Evolutionary conservation across 345 rosid genomes (phyloP), one percentile per base, ranked within the genome.

Genomic region (Carallia brachiata): DNA sequence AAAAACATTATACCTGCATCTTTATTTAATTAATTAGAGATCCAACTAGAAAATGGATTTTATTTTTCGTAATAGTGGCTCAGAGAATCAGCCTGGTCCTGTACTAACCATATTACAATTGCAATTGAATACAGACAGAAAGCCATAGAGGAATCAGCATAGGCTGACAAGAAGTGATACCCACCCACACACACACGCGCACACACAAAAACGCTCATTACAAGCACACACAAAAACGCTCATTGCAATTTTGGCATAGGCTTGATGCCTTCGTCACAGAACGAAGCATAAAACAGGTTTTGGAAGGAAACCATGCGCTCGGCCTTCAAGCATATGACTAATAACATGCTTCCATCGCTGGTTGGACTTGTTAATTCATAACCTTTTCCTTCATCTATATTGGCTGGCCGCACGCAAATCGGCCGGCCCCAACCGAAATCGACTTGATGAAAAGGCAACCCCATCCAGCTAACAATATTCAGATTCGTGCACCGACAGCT

Each of bases 401-500:
- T 2, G 72, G 72, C 28, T 12, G 19, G 16, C 68, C 72, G 52
- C 69, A 74, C 0, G 55, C n/a, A 10, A 0, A 32, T 8, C 1
- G 77, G 68, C 18, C 30, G 19, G 2, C 77, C 72, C 60, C 73
- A 74, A 61, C 77, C 72, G 34, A 74, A 74, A 40, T 74, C 68
- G 2, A 67, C 68, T 10, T 56, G 16, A 6, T 62, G 18, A 4
- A 74, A 0, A 2, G 72, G 68, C 19, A 67, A n/a, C 9, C 62
- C 3, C 8, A 31, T 16, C 77, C 77, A 68, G 3, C 66, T 74
- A 3, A 31, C 64, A 8, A 62, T 4, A 34, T 1, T 13, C 2
- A 74, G 34, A 52, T 67, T 74, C 19, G 77, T 72, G 7, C 56
- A 36, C 16, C 15, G 12, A n/a, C 13, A 39, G 1, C 10, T 61